A percentile compares a stretch with the other conserved stretches of the same genome.
Evolutionary conservation across 1,284 basidiomycete genomes (phyloP).

Genomic region (Pascua guehoae): DNA sequence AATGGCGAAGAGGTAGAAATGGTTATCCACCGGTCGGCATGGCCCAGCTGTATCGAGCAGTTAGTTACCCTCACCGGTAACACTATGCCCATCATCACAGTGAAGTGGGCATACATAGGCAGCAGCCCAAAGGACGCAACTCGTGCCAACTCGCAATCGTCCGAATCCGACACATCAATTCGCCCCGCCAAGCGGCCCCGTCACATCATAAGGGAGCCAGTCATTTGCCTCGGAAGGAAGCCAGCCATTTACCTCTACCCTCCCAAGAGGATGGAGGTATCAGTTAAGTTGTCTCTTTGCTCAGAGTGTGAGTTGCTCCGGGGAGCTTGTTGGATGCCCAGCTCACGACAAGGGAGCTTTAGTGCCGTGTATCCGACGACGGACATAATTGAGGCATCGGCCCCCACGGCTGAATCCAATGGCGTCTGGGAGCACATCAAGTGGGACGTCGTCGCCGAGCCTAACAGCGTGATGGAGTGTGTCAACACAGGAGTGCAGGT

Average conservation of each 20-base stretch:
- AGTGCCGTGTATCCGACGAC: neutral
- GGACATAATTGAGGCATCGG: neutral
- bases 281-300: neutral
- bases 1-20: too few species aligned
- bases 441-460: constrained; percentile 37
- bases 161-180: too few species aligned
- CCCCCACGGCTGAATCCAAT: neutral
- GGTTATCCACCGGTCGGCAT: too few species aligned
- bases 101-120: too few species aligned
- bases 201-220: constrained; percentile 54
- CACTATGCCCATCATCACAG: too few species aligned
- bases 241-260: neutral
- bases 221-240: constrained; percentile 57
- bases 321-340: too few species aligned
- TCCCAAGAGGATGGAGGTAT: neutral
- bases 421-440: constrained; percentile 14
- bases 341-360: neutral
- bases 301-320: neutral
- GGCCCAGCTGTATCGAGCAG: too few species aligned
- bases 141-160: too few species aligned
- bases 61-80: too few species aligned
- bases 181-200: too few species aligned
- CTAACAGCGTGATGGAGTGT: constrained; percentile 28
- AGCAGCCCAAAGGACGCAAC: too few species aligned
- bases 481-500: constrained; percentile 17